Evolutionary conservation across 768 basidiomycete species (phyloP).

Genomic region (Tulasnella sp.): DNA sequence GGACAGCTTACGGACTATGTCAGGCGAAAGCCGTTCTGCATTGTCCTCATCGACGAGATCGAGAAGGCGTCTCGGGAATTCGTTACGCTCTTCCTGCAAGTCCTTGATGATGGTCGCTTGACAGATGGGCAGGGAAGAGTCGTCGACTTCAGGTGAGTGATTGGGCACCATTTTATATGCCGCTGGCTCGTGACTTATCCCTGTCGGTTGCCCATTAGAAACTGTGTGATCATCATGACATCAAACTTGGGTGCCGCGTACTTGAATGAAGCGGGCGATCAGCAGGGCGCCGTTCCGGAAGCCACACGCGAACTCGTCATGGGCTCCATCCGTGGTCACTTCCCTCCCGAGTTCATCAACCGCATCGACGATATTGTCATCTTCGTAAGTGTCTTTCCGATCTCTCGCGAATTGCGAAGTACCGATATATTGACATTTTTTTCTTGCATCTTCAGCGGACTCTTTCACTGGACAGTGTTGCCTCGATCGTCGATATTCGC

Average conservation of each 20-base stretch:
- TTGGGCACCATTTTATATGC: neutral
- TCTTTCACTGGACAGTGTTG: slow-evolving; percentile 62
- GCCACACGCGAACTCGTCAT: slow-evolving; percentile 58
- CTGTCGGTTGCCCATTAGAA: slow-evolving; percentile 46
- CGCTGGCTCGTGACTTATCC: slow-evolving; percentile 11
- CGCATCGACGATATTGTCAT: slow-evolving; percentile 70
- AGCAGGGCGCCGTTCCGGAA: slow-evolving; percentile 44
- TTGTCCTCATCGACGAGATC: slow-evolving; percentile 76
- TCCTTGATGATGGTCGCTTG: slow-evolving; percentile 83
- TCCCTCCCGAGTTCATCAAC: slow-evolving; percentile 89
- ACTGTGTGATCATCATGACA: slow-evolving; percentile 91
- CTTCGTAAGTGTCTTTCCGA: slow-evolving; percentile 12
- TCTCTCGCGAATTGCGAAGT: neutral
- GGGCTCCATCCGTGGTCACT: slow-evolving; percentile 68
- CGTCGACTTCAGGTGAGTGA: slow-evolving; percentile 22
- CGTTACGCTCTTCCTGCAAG: slow-evolving; percentile 63
- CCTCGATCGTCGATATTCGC: slow-evolving; percentile 82
- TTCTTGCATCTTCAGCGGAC: slow-evolving; percentile 46
- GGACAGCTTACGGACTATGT: slow-evolving; percentile 92
- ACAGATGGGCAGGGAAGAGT: slow-evolving; percentile 90
- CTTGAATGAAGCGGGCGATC: slow-evolving; percentile 61
- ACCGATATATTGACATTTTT: slow-evolving; percentile 1
- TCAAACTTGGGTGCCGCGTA: slow-evolving; percentile 78
- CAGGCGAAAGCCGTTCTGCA: slow-evolving; percentile 79
- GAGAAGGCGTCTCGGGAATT: slow-evolving; percentile 81